Evolutionary conservation across 164 flowering plant species (phyloP).

Genomic region (Aristolochia fimbriata): DNA sequence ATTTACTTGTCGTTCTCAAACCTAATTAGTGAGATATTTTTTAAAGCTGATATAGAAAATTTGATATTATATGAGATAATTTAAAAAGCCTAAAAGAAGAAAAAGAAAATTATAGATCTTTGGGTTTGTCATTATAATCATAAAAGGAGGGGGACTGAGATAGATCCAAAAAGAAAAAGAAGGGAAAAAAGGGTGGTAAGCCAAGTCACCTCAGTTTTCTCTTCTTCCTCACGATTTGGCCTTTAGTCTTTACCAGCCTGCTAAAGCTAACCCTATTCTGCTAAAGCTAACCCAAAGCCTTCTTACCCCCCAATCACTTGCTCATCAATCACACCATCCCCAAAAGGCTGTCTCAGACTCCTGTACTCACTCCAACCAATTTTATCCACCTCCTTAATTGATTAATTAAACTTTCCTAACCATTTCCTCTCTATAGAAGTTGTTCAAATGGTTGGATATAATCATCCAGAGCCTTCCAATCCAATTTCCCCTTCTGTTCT

Average conservation of each 20-base stretch:
- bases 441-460: too few species aligned
- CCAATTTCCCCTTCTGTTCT: background rate
- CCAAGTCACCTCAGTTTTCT: slow-evolving; percentile 1
- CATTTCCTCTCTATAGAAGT: too few species aligned
- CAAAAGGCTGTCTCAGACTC: background rate
- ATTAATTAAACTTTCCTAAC: too few species aligned
- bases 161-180: slow-evolving; percentile 7
- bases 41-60: too few species aligned
- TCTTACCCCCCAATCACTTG: background rate
- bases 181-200: background rate
- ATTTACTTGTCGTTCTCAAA: too few species aligned
- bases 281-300: slow-evolving; percentile 1
- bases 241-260: slow-evolving; percentile 5
- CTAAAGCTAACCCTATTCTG: slow-evolving; percentile 5
- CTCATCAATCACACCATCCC: background rate
- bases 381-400: too few species aligned
- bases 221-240: slow-evolving; percentile 10
- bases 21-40: too few species aligned
- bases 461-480: too few species aligned
- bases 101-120: background rate
- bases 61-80: too few species aligned
- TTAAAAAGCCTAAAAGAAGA: too few species aligned
- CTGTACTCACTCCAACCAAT: too few species aligned
- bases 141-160: slow-evolving; percentile 3
- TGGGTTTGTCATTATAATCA: slow-evolving; percentile 9